These are phyloP conservation scores for Tolypocladium album DNA, from an alignment of 2,329 filamentous ascomycete species.

Conservation along the genomic window DNA sequence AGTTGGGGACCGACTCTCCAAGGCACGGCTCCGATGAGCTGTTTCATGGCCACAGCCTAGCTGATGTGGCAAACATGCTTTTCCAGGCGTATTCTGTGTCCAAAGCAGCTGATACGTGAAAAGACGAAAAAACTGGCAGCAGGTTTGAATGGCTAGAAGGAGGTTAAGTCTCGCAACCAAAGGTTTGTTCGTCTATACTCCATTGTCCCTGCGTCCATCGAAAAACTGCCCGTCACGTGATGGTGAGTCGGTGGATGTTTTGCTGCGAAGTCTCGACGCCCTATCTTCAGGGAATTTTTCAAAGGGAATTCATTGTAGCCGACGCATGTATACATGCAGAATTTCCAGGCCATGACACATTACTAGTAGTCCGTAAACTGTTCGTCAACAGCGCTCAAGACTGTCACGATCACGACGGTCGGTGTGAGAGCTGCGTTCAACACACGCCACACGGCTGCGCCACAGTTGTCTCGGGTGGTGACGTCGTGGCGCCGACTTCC, in stretches of 20 bases:
- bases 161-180: background rate
- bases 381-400: background rate
- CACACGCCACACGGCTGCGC: background rate
- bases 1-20: constrained; percentile 11
- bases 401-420: background rate
- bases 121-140: background rate
- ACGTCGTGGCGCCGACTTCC: background rate
- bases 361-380: background rate
- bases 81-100: background rate
- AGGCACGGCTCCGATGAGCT: constrained; percentile 14
- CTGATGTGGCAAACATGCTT: constrained; percentile 1
- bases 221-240: background rate
- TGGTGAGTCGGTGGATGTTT: background rate
- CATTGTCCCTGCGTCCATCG: background rate
- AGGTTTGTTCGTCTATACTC: background rate
- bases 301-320: background rate
- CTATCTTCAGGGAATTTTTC: background rate
- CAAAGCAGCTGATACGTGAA: background rate
- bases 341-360: background rate
- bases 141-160: background rate
- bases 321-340: too few relatives aligned
- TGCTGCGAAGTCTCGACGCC: background rate
- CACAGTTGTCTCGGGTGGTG: background rate
- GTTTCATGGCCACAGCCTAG: constrained; percentile 16
- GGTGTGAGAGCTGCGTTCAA: background rate